Evolutionary conservation across 129 eudicot genomes (phyloP).

Genomic region (Smallanthus sonchifolius): DNA sequence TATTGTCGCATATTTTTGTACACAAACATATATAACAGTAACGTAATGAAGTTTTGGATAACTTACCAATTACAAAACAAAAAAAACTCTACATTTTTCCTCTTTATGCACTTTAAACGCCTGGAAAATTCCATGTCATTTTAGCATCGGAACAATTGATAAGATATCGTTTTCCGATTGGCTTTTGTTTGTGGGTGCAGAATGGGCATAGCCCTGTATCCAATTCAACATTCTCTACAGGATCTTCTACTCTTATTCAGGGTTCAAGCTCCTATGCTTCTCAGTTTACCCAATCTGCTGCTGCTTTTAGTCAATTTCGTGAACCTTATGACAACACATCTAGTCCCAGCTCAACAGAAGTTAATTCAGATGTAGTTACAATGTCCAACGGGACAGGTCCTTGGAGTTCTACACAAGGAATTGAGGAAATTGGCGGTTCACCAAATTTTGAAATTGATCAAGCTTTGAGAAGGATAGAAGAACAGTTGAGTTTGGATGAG

Average conservation of each 20-base stretch:
- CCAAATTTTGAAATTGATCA: conserved; percentile 48
- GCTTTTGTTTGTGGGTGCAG: conserved; percentile 27
- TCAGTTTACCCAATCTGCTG: conserved; percentile 44
- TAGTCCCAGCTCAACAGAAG: conserved; percentile 73
- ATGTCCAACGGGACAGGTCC: conserved; percentile 41
- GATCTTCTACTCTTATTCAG: conserved; percentile 56
- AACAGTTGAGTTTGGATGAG: conserved; percentile 80
- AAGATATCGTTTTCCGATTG: background rate
- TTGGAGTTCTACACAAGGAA: conserved; percentile 30
- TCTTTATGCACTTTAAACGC: background rate
- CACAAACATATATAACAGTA: background rate
- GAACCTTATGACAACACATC: conserved; percentile 50
- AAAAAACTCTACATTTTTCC: too few relatives aligned
- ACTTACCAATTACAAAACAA: background rate
- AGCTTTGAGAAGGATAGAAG: conserved; percentile 58
- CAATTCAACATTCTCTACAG: conserved; percentile 39
- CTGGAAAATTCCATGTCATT: background rate
- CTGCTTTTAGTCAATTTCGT: conserved; percentile 39
- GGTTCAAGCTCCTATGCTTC: conserved; percentile 48
- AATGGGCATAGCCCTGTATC: conserved; percentile 49
- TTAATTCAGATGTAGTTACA: conserved; percentile 47
- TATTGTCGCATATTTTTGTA: too few relatives aligned
- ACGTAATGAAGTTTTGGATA: background rate
- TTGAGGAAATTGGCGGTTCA: conserved; percentile 30
- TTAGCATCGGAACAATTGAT: background rate